Evolutionary conservation across 352 stramenopile genomes (phyloP).

Genomic region (Peronospora destructor): DNA sequence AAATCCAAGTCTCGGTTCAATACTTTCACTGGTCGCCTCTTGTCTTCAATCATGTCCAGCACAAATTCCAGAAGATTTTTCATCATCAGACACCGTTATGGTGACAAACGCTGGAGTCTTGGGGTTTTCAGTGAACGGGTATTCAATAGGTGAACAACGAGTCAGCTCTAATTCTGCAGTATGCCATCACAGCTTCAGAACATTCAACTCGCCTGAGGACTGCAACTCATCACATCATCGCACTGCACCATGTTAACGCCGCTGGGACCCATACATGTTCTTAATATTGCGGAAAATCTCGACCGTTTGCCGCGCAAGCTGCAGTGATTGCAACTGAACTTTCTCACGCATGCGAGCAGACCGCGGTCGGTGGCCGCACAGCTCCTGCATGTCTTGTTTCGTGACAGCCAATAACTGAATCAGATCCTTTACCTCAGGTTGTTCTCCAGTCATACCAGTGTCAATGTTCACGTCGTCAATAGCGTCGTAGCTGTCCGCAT

Average conservation of each 20-base stretch:
- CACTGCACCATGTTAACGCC: not conserved
- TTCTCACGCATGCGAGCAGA: constrained; percentile 70
- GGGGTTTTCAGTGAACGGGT: not conserved
- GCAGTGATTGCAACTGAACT: constrained; percentile 50
- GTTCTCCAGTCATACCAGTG: constrained; percentile 6
- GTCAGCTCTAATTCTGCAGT: not conserved
- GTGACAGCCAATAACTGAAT: constrained; percentile 57
- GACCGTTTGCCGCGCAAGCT: constrained; percentile 49
- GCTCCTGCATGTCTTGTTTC: constrained; percentile 33
- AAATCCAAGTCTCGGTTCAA: too few relatives aligned
- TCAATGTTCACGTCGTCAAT: constrained; percentile 7
- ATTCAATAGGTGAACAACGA: not conserved
- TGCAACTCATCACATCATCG: too few relatives aligned
- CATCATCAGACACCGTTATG: too few relatives aligned
- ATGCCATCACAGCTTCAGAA: not conserved
- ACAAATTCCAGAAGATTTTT: too few relatives aligned
- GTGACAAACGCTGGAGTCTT: not conserved
- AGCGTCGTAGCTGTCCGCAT: not conserved
- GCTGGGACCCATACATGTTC: constrained; percentile 33
- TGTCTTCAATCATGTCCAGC: too few relatives aligned
- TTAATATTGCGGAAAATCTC: constrained; percentile 60
- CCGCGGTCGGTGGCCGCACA: constrained; percentile 43
- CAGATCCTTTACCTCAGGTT: constrained; percentile 52
- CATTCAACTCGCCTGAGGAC: too few relatives aligned
- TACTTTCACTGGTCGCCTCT: too few relatives aligned